phyloP scores from a whole-genome alignment of 2,329 filamentous ascomycete genomes.

The Penicillium capsulatum region DNA sequence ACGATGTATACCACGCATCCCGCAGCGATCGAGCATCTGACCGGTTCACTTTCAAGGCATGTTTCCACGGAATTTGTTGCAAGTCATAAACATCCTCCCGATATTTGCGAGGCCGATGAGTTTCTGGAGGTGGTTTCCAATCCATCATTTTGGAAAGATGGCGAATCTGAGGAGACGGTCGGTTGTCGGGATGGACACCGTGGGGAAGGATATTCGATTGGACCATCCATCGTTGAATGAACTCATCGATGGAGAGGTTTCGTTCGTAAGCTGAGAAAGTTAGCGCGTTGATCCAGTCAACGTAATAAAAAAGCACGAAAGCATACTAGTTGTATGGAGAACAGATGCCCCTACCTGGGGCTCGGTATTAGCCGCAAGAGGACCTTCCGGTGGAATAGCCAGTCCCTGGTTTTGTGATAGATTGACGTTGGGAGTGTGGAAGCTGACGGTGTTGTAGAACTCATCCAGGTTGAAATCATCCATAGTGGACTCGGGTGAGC shows the following conservation, averaged over 20 bases:
- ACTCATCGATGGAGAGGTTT: slow-evolving; percentile 42
- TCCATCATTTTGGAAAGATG: slow-evolving; percentile 32
- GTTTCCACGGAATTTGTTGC: slow-evolving; percentile 42
- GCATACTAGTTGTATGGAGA: slow-evolving; percentile 31
- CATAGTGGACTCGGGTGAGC: slow-evolving; percentile 10
- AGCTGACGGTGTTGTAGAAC: slow-evolving; percentile 26
- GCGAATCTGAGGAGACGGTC: slow-evolving; percentile 20
- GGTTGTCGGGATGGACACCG: slow-evolving; percentile 18
- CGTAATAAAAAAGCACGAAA: background rate
- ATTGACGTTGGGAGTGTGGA: slow-evolving; percentile 13
- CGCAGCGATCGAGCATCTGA: slow-evolving; percentile 37
- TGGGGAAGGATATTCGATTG: slow-evolving; percentile 20
- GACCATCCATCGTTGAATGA: slow-evolving; percentile 41
- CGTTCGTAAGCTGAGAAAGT: slow-evolving; percentile 34
- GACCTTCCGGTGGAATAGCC: slow-evolving; percentile 1
- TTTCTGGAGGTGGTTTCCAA: slow-evolving; percentile 33
- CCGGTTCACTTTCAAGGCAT: slow-evolving; percentile 34
- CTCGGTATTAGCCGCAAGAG: slow-evolving; percentile 4
- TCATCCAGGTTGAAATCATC: slow-evolving; percentile 30
- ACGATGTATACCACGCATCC: slow-evolving; percentile 41
- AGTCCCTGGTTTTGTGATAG: slow-evolving; percentile 3
- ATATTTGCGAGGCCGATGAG: slow-evolving; percentile 29
- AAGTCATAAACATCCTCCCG: slow-evolving; percentile 34
- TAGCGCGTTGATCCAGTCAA: slow-evolving; percentile 1
- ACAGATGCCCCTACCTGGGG: slow-evolving; percentile 13